Evolutionary conservation across 73 alveolate genomes (phyloP), one percentile per base, ranked within the genome.

Genomic region (Uronychia setigera): DNA sequence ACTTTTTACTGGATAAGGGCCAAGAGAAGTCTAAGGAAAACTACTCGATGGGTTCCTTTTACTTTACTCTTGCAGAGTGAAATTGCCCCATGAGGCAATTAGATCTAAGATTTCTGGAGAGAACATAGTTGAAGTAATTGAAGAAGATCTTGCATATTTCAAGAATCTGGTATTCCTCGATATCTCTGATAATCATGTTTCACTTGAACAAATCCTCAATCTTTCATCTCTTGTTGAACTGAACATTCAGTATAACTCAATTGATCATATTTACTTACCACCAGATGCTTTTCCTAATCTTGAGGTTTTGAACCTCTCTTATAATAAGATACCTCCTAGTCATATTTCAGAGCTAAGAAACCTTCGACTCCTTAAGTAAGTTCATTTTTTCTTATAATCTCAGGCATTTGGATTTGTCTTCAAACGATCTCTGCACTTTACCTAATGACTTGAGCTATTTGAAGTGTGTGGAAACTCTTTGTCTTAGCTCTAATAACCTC

Each of bases 41-140:
- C 46, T 86, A 1, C 87, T 90, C n/a, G 95, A 90, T 35, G 93
- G 95, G 1, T 90, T 86, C 75, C 77, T 90, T 0, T 34, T 90
- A 13, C 80, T 86, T 0, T 83, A 77, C 58, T 86, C 87, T 0
- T 90, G 95, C 81, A 59, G 90, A 86, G 95, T 90, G n/a, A 88
- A 88, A 59, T 32, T 84, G n/a, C 95, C 95, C 13, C 87, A 85
- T 74, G 95, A 90, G 34, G 92, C 95, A 0, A 80, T 90, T 33
- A 59, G 90, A 30, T 91, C 92, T 5, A 90, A 85, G 79, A 80
- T 90, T 0, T 57, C 80, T 28, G 93, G 95, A 60, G 87, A 85
- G 59, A 87, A 87, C 79, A 90, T 90, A 30, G 87, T 80, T 0
- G 95, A 90, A 29, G 91, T 90, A 1, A 90, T 85, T 31, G 93